These are phyloP conservation scores for Dactylonectria macrodidyma DNA, from an alignment of 2,329 filamentous ascomycete species.

Conservation along the genomic window DNA sequence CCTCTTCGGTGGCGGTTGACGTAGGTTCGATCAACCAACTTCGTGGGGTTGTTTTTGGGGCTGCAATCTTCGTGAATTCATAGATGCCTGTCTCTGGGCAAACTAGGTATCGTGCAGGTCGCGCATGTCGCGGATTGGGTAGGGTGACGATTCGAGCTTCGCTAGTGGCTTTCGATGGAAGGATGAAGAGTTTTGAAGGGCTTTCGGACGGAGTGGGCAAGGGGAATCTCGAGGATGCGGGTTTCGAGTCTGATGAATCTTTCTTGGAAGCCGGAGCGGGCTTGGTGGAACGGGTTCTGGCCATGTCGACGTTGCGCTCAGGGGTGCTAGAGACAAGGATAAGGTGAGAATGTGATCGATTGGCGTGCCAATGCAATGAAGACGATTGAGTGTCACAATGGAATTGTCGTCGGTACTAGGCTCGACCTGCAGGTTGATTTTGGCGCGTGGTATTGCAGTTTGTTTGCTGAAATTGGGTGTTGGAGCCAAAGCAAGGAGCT, in stretches of 20 bases:
- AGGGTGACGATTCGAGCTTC: slow-evolving; percentile 73
- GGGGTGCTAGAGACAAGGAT: neutral
- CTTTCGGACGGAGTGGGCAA: slow-evolving; percentile 58
- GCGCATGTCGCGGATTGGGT: slow-evolving; percentile 70
- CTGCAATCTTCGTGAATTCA: slow-evolving; percentile 73
- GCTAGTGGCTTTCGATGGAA: slow-evolving; percentile 69
- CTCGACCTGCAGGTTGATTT: slow-evolving; percentile 21
- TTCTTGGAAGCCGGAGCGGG: slow-evolving; percentile 44
- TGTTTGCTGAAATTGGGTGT: neutral
- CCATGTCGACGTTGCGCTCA: slow-evolving; percentile 55
- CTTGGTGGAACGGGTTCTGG: slow-evolving; percentile 64
- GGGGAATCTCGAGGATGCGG: slow-evolving; percentile 56
- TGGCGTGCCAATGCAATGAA: neutral
- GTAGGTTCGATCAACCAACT: slow-evolving; percentile 73
- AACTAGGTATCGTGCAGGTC: slow-evolving; percentile 72
- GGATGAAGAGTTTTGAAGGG: slow-evolving; percentile 71
- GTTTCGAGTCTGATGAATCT: slow-evolving; percentile 48
- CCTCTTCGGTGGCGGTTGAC: slow-evolving; percentile 35
- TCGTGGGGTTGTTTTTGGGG: slow-evolving; percentile 67
- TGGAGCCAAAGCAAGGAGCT: neutral
- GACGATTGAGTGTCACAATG: neutral
- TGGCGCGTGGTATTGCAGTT: neutral
- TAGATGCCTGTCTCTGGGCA: slow-evolving; percentile 75
- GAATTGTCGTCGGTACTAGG: neutral
- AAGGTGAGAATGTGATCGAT: slow-evolving; percentile 1